phyloP scores from a whole-genome alignment of 1,284 basidiomycete species.

The Agaricales sp. region DNA sequence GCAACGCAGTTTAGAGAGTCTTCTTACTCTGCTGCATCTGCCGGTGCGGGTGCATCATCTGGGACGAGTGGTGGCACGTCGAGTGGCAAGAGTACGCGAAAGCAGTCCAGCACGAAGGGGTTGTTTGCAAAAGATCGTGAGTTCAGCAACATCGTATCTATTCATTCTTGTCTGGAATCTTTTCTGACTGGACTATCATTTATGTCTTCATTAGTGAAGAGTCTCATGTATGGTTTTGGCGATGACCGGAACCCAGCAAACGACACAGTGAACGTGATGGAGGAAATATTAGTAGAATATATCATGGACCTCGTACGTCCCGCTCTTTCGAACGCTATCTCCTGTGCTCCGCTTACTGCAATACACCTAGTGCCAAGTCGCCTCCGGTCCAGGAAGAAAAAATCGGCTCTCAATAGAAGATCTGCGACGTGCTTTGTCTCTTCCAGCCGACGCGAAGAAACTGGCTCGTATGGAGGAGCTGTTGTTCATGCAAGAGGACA shows the following conservation, averaged over 20 bases:
- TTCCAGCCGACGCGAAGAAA: conserved; percentile 77
- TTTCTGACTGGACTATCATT: conserved; percentile 1
- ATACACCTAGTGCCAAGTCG: conserved; percentile 54
- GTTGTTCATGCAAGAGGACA: conserved; percentile 86
- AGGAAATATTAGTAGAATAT: conserved; percentile 88
- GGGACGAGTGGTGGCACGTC: conserved; percentile 27
- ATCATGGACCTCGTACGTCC: conserved; percentile 76
- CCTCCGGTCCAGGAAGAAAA: conserved; percentile 58
- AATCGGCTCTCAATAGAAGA: conserved; percentile 74
- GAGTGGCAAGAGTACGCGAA: conserved; percentile 35
- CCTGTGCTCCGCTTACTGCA: neutral
- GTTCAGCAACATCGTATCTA: conserved; percentile 18
- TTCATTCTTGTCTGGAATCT: conserved; percentile 7
- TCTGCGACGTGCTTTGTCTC: conserved; percentile 62
- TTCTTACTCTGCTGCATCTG: conserved; percentile 4
- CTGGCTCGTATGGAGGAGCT: conserved; percentile 83
- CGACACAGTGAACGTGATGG: conserved; percentile 86
- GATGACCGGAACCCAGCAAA: conserved; percentile 82
- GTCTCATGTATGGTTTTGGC: conserved; percentile 92
- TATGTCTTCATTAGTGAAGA: conserved; percentile 64
- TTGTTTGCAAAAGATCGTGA: conserved; percentile 70
- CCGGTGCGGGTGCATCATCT: conserved; percentile 36
- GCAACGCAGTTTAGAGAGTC: neutral
- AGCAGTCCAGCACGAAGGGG: conserved; percentile 57
- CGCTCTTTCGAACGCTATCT: conserved; percentile 12